Evolutionary conservation across 495 filamentous ascomycete species (phyloP).

Genomic region (Margaritispora aquatica): DNA sequence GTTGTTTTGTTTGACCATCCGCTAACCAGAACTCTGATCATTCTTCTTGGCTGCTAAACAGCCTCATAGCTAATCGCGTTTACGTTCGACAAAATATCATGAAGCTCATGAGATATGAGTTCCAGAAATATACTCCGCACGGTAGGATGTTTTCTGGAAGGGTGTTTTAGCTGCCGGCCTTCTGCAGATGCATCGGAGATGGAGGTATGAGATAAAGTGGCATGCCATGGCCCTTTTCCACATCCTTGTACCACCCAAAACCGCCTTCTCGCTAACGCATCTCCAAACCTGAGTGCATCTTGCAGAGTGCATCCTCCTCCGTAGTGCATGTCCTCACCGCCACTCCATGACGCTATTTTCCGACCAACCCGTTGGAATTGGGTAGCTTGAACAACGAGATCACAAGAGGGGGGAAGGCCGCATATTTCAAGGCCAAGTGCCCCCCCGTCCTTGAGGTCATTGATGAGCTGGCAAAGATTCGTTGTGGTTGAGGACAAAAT

Average conservation of each 20-base stretch:
- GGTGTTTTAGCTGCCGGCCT: neutral
- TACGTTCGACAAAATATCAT: too few species aligned
- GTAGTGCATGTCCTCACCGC: constrained; percentile 18
- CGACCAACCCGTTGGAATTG: constrained; percentile 3
- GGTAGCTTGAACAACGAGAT: constrained; percentile 10
- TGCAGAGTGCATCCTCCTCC: too few species aligned
- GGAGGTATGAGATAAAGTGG: neutral
- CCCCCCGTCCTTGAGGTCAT: constrained; percentile 11
- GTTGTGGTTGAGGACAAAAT: neutral
- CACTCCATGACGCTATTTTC: constrained; percentile 17
- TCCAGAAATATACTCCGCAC: too few species aligned
- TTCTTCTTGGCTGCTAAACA: too few species aligned
- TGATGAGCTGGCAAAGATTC: constrained; percentile 23
- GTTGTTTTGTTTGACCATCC: too few species aligned
- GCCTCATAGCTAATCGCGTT: too few species aligned
- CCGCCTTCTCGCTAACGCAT: neutral
- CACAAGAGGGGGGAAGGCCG: constrained; percentile 23
- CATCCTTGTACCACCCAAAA: neutral
- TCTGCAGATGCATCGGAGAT: neutral
- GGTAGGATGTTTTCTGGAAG: neutral
- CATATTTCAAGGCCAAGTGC: constrained; percentile 27
- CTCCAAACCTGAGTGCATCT: too few species aligned
- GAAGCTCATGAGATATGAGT: too few species aligned
- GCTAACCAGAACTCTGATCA: neutral
- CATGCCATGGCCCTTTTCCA: neutral